phyloP scores from a whole-genome alignment of 306 rosid species.

The Senna siamea region DNA sequence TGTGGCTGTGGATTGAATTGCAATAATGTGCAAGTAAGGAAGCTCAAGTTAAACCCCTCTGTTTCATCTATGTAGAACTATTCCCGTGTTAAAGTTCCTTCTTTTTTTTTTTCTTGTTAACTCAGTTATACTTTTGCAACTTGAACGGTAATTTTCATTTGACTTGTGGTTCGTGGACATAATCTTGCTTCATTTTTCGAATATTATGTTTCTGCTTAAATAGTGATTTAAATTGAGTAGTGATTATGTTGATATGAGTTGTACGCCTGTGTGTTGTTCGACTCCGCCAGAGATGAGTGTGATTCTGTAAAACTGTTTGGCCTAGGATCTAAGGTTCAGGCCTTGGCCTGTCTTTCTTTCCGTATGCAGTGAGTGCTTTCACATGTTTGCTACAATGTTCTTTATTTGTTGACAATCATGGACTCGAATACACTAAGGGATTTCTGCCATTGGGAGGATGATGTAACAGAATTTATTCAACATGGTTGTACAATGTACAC shows the following conservation, averaged over 20 bases:
- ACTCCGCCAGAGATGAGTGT: not conserved
- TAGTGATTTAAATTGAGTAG: not conserved
- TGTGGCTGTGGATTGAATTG: conserved; percentile 64
- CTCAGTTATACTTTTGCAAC: not conserved
- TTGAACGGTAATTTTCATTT: not conserved
- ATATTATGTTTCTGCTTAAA: not conserved
- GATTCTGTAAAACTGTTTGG: not conserved
- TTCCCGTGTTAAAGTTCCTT: not conserved
- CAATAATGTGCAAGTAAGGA: conserved; percentile 41
- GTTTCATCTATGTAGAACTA: conserved; percentile 44
- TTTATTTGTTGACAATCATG: not conserved
- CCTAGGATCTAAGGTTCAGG: not conserved
- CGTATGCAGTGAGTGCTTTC: not conserved
- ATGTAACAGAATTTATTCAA: not conserved
- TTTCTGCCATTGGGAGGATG: not conserved
- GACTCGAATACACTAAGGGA: not conserved
- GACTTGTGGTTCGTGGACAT: not conserved
- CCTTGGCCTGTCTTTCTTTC: not conserved
- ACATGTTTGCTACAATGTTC: not conserved
- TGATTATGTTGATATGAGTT: not conserved
- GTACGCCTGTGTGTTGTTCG: not conserved
- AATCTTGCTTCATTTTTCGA: not conserved
- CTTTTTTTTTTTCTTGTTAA: not conserved
- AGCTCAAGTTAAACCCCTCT: conserved; percentile 48
- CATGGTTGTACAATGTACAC: not conserved